Evolutionary conservation across 2,329 filamentous ascomycete genomes (phyloP).

Genomic region (Ascochyta fabae): DNA sequence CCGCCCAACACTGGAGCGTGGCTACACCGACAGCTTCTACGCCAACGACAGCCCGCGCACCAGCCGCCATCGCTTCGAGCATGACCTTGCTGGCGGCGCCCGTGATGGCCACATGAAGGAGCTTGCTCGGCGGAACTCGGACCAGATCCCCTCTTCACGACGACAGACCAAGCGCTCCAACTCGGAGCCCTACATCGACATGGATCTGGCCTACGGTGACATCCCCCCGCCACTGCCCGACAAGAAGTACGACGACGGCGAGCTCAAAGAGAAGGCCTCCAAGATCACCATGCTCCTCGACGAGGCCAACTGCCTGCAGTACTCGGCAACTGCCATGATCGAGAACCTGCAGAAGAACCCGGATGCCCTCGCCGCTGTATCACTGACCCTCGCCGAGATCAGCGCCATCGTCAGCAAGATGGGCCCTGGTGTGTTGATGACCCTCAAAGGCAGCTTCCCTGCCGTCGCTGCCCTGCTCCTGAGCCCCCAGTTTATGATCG

Average conservation of each 20-base stretch:
- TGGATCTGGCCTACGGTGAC: constrained; percentile 90
- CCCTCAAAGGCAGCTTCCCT: constrained; percentile 81
- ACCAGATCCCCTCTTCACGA: constrained; percentile 30
- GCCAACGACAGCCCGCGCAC: constrained; percentile 44
- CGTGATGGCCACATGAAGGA: constrained; percentile 46
- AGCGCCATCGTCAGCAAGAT: constrained; percentile 82
- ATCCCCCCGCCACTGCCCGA: constrained; percentile 71
- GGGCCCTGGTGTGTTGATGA: constrained; percentile 77
- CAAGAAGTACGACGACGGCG: constrained; percentile 59
- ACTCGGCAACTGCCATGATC: constrained; percentile 83
- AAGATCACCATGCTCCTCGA: constrained; percentile 79
- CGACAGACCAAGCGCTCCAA: constrained; percentile 41
- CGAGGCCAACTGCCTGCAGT: constrained; percentile 87
- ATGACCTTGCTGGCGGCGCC: constrained; percentile 40
- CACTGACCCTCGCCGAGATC: constrained; percentile 89
- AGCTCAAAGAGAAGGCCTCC: constrained; percentile 71
- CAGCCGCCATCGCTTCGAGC: constrained; percentile 38
- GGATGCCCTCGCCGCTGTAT: constrained; percentile 91
- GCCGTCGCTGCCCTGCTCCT: constrained; percentile 85
- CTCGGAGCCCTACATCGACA: constrained; percentile 69
- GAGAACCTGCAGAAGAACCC: constrained; percentile 80
- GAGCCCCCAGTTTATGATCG: constrained; percentile 93
- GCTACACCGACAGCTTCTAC: constrained; percentile 53
- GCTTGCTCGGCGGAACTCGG: constrained; percentile 53
- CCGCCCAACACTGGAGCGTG: constrained; percentile 52